Percentiles rank a stretch among this genome's conserved stretches.
Conservation (phyloP, 768 basidiomycete species). For the Serendipita sp. region DNA sequence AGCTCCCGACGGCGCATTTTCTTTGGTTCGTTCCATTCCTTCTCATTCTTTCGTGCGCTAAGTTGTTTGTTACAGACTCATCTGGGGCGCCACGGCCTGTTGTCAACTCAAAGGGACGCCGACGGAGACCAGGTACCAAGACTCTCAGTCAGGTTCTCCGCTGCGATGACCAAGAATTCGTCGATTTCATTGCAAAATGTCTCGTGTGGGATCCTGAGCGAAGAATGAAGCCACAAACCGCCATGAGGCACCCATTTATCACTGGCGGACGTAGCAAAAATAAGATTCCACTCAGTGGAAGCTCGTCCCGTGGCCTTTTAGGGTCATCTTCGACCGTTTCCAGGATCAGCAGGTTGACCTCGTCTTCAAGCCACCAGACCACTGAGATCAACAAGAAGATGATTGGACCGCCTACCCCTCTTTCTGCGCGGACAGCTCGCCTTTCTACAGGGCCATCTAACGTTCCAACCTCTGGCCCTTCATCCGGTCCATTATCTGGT, state of each 20-base stretch:
- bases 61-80: conserved; percentile 40
- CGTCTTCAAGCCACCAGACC: conserved; percentile 36
- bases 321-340: conserved; percentile 38
- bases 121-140: conserved; percentile 82
- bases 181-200: conserved; percentile 95
- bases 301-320: conserved; percentile 33
- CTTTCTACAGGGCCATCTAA: not conserved
- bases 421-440: conserved; percentile 44
- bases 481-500: not conserved
- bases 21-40: conserved; percentile 53
- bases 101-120: conserved; percentile 89
- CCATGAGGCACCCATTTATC: conserved; percentile 82
- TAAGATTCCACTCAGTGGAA: conserved; percentile 28
- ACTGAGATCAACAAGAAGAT: conserved; percentile 79
- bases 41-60: not conserved
- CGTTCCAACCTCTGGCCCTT: not conserved
- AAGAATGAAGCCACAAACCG: conserved; percentile 83
- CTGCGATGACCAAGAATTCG: conserved; percentile 85
- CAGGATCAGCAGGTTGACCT: conserved; percentile 18
- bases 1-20: conserved; percentile 89
- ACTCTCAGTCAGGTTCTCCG: conserved; percentile 77
- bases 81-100: conserved; percentile 87
- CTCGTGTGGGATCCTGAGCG: conserved; percentile 97
- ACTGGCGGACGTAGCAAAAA: conserved; percentile 39
- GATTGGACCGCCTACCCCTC: conserved; percentile 76